Base-by-base conservation (phyloP, 805 yeast genomes). In the Lipomyces chichibuensis region DNA sequence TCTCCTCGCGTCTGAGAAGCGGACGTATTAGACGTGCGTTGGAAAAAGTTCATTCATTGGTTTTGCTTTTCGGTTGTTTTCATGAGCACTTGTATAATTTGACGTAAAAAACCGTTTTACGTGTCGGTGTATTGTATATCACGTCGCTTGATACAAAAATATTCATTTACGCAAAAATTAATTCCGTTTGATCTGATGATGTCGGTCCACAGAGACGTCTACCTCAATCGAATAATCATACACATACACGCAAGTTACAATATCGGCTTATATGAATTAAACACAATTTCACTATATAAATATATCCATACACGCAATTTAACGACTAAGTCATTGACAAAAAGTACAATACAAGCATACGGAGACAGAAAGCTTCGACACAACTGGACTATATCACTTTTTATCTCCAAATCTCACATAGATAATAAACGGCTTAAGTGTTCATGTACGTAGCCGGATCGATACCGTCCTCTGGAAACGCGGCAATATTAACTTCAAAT, bases 371-470 rank as follows among this genome's bases (percentile, higher is more conserved):
- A 29, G 32, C 7, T 29, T 29, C 32, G 32, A 29, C 32, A 29
- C 32, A 17, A 27, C 13, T 4, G 27, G 14, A 55, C 39, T 8
- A 27, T 17, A 17, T 25, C 57, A 11, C n/a, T 32, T 32, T 32
- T 27, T 29, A 55, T 20, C 23, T 20, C n/a, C 17, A 11, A n/a
- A 25, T 52, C 27, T 25, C 43, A 13, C n/a, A 14, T 9, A 13
- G 5, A 14, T 14, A 37, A 37, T 11, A 37, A 13, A 9, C 5
- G 43, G 58, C 39, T 29, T 54, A 92, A 74, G 96, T 90, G 87
- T 94, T 94, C 97, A 95, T 93, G 84, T 94, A 94, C 75, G 98
- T 92, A 65, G 97, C 88, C 74, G 98, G 93, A 80, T 95, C 99
- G 76, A 94, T 92, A 81, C 98, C 98, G 79, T 91, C 98, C 77